phyloP scores from a whole-genome alignment of 495 filamentous ascomycete genomes.

The Tetracladium marchalianum region DNA sequence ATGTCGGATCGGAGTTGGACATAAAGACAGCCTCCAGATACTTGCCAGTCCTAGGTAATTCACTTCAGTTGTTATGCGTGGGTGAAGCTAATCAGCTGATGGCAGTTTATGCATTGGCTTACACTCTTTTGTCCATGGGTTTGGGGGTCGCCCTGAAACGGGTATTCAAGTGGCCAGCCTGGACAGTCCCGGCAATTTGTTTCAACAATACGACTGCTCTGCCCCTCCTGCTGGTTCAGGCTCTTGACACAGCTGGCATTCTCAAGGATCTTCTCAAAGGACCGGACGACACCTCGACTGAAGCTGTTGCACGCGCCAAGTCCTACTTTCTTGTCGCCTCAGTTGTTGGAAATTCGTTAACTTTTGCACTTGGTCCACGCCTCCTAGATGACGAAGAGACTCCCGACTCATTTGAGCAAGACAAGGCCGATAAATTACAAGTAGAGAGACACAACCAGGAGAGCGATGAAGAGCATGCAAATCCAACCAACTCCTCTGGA shows the following conservation, averaged over 20 bases:
- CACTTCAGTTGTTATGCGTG: constrained; percentile 11
- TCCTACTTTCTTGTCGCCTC: constrained; percentile 56
- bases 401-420: constrained; percentile 20
- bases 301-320: constrained; percentile 56
- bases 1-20: constrained; percentile 53
- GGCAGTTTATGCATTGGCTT: constrained; percentile 46
- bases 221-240: constrained; percentile 55
- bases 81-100: not conserved
- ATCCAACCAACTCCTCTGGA: constrained; percentile 9
- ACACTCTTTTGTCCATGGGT: constrained; percentile 41
- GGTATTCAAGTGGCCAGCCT: constrained; percentile 47
- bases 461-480: constrained; percentile 13
- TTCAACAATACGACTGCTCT: constrained; percentile 72
- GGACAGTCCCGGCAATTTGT: constrained; percentile 51
- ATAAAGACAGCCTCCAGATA: constrained; percentile 43
- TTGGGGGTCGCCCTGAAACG: constrained; percentile 34
- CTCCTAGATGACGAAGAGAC: constrained; percentile 39
- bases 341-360: constrained; percentile 26
- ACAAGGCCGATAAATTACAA: constrained; percentile 18
- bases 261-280: constrained; percentile 38
- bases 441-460: constrained; percentile 19
- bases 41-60: constrained; percentile 20
- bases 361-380: constrained; percentile 51
- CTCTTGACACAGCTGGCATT: constrained; percentile 53
- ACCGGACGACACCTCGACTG: constrained; percentile 32